A percentile compares a stretch with the other conserved stretches of the same genome.
Conservation (phyloP, 2,329 filamentous ascomycete genomes). For the Fusarium nanum region DNA sequence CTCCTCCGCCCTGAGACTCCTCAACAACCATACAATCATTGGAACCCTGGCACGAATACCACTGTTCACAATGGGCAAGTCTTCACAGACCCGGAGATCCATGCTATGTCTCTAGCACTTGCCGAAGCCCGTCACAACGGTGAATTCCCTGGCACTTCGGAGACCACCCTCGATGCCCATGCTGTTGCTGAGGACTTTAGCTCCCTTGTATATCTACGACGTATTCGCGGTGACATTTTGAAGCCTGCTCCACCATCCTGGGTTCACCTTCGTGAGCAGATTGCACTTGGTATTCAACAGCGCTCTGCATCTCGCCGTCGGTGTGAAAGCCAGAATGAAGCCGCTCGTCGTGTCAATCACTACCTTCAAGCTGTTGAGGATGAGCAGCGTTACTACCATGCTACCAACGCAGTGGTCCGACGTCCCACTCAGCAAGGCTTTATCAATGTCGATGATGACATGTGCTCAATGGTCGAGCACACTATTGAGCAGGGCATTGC, state of each 20-base stretch:
- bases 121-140: slow-evolving; percentile 48
- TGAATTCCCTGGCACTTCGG: slow-evolving; percentile 49
- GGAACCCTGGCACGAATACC: not conserved
- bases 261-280: slow-evolving; percentile 46
- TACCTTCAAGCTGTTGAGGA: slow-evolving; percentile 45
- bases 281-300: slow-evolving; percentile 51
- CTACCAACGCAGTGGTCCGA: slow-evolving; percentile 5
- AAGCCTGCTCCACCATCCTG: slow-evolving; percentile 40
- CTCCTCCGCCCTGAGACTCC: slow-evolving; percentile 2
- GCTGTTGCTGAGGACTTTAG: slow-evolving; percentile 50
- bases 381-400: slow-evolving; percentile 39
- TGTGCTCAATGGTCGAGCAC: slow-evolving; percentile 49
- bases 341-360: slow-evolving; percentile 39
- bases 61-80: slow-evolving; percentile 4
- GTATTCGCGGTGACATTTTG: slow-evolving; percentile 35
- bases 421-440: slow-evolving; percentile 12
- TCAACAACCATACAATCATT: not conserved
- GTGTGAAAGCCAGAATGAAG: slow-evolving; percentile 35
- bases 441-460: slow-evolving; percentile 34
- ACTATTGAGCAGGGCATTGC: slow-evolving; percentile 50
- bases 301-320: slow-evolving; percentile 46
- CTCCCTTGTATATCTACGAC: slow-evolving; percentile 47
- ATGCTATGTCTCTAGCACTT: slow-evolving; percentile 49
- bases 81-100: slow-evolving; percentile 38
- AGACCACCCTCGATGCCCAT: slow-evolving; percentile 43